Evolutionary conservation across 1,284 basidiomycete species (phyloP).

Genomic region (Heterobasidion parviporum): DNA sequence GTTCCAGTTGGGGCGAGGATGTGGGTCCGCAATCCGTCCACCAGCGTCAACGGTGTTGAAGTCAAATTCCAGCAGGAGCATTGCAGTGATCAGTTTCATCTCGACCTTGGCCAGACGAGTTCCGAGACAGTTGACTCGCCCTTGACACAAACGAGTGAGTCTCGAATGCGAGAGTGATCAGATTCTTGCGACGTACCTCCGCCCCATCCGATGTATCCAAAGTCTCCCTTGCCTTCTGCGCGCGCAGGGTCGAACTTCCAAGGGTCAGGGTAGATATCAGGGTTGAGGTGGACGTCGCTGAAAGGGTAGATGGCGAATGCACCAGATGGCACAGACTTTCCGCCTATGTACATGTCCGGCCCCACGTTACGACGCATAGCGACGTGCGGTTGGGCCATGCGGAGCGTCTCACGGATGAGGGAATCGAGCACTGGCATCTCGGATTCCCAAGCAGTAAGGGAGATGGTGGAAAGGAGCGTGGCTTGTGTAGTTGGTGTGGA

Average conservation of each 20-base stretch:
- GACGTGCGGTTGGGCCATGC: slow-evolving; percentile 67
- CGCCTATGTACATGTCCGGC: slow-evolving; percentile 54
- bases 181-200: slow-evolving; percentile 43
- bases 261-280: slow-evolving; percentile 60
- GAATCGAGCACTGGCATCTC: slow-evolving; percentile 60
- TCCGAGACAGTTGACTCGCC: slow-evolving; percentile 59
- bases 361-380: slow-evolving; percentile 72
- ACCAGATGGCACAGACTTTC: slow-evolving; percentile 56
- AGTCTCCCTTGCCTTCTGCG: slow-evolving; percentile 38
- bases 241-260: slow-evolving; percentile 65
- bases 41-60: slow-evolving; percentile 42
- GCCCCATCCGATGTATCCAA: slow-evolving; percentile 67
- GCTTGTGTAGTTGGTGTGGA: slow-evolving; percentile 16
- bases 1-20: slow-evolving; percentile 67
- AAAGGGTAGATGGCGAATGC: slow-evolving; percentile 71
- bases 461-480: slow-evolving; percentile 46
- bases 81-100: slow-evolving; percentile 57
- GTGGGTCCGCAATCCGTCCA: slow-evolving; percentile 33
- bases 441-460: slow-evolving; percentile 61
- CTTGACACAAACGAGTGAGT: slow-evolving; percentile 22
- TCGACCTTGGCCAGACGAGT: slow-evolving; percentile 64
- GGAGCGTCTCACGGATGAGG: slow-evolving; percentile 64
- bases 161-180: background rate
- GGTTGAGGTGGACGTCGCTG: slow-evolving; percentile 66
- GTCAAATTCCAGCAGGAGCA: slow-evolving; percentile 54